Conservation (phyloP, 768 basidiomycete species). For the Mrakia frigida region DNA sequence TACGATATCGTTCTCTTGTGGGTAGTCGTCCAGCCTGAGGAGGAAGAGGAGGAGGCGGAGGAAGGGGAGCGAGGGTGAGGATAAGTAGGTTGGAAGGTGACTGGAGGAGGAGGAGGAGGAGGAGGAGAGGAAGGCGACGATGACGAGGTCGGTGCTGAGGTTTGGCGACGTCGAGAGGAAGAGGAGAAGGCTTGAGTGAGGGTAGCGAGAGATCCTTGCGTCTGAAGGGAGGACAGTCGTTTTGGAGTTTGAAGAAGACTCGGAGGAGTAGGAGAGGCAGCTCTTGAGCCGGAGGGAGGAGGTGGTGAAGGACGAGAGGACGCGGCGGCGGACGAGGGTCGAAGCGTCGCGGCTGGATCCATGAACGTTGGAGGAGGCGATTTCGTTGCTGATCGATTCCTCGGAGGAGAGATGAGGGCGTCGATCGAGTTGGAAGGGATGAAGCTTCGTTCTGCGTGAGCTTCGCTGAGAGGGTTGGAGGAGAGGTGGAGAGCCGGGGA, state of each 20-base stretch:
- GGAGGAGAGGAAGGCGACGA: background rate
- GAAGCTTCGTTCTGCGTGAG: background rate
- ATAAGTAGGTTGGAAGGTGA: background rate
- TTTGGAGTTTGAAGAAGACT: background rate
- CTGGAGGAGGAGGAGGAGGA: background rate
- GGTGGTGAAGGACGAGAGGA: background rate
- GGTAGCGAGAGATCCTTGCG: background rate
- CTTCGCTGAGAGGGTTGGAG: constrained; percentile 44
- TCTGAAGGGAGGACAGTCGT: background rate
- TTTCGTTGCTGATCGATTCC: background rate
- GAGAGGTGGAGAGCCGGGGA: constrained; percentile 66
- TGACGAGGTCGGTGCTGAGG: constrained; percentile 10
- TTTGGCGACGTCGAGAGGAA: background rate
- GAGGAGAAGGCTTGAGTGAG: background rate
- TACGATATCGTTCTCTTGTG: constrained; percentile 21
- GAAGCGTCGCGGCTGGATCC: background rate
- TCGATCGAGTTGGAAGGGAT: constrained; percentile 8
- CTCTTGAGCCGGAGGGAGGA: no score
- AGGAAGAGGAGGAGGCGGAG: background rate
- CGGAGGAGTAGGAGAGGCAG: background rate
- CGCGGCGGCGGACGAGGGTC: background rate
- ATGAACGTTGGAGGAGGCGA: background rate
- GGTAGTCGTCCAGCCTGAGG: background rate
- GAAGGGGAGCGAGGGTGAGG: background rate
- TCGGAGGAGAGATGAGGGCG: constrained; percentile 25